These are phyloP conservation scores for Verbascum thapsus DNA, from an alignment of 257 asterid genomes.

Conservation along the genomic window DNA sequence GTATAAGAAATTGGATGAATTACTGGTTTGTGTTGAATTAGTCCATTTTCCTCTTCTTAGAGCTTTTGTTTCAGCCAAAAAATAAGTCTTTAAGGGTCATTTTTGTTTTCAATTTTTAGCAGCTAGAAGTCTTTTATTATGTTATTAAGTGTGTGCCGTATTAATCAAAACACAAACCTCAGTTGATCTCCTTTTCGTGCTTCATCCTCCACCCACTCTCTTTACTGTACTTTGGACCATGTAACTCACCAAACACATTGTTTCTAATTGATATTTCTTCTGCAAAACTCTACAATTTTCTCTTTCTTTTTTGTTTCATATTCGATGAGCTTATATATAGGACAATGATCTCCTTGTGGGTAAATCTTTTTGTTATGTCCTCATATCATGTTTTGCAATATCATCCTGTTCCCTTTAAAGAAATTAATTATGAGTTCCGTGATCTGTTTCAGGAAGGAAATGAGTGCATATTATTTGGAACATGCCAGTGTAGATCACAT, in stretches of 20 bases:
- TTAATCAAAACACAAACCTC: not conserved
- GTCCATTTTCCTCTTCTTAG: not conserved
- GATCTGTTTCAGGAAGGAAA: conserved; percentile 84
- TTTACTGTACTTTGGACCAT: not conserved
- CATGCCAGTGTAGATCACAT: conserved; percentile 88
- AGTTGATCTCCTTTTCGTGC: conserved; percentile 16
- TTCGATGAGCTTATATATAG: conserved; percentile 3
- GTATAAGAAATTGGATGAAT: conserved; percentile 1
- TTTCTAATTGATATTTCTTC: conserved; percentile 22
- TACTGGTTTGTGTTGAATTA: not conserved
- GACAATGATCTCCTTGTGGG: not conserved
- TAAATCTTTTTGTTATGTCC: not conserved
- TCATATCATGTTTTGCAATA: conserved; percentile 1
- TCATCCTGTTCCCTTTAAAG: conserved; percentile 7
- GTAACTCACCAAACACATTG: not conserved
- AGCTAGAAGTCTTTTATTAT: conserved; percentile 11
- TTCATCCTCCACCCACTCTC: not conserved
- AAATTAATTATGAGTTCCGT: conserved; percentile 22
- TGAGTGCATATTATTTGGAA: conserved; percentile 95
- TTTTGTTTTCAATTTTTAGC: not conserved
- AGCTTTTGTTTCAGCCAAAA: not conserved
- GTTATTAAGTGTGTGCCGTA: conserved; percentile 6
- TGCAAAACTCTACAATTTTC: not conserved
- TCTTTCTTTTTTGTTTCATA: not conserved
- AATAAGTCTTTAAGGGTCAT: not conserved